These are phyloP conservation scores for Juglanconis oblonga DNA, from an alignment of 2,329 filamentous ascomycete genomes.

Conservation along the genomic window DNA sequence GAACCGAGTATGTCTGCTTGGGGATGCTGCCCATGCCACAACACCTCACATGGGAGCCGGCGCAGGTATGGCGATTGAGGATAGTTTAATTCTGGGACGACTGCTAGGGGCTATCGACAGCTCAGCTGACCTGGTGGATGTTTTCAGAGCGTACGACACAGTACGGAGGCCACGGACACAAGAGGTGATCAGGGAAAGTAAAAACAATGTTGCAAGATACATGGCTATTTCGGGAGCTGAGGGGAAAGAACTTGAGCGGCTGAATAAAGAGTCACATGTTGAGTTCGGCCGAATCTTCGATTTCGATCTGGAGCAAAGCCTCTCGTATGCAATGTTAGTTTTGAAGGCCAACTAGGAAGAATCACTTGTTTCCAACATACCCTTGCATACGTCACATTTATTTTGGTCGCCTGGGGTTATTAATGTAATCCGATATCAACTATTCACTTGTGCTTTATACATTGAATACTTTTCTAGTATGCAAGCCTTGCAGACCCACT, in stretches of 20 bases:
- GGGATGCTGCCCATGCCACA: constrained; percentile 19
- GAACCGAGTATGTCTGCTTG: constrained; percentile 14
- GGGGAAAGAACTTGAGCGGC: neutral
- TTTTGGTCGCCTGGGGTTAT: too few relatives aligned
- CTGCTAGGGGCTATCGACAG: constrained; percentile 10
- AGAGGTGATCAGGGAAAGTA: constrained; percentile 15
- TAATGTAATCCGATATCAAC: too few relatives aligned
- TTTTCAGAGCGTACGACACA: constrained; percentile 15
- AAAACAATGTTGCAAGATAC: neutral
- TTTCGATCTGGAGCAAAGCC: constrained; percentile 8
- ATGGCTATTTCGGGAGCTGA: neutral
- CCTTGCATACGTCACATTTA: too few relatives aligned
- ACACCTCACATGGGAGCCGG: constrained; percentile 22
- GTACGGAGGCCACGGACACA: constrained; percentile 17
- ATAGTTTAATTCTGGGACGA: constrained; percentile 15
- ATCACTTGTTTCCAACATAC: too few relatives aligned
- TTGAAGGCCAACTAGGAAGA: neutral
- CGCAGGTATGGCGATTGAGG: constrained; percentile 20
- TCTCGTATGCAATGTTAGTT: neutral
- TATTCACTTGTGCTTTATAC: too few relatives aligned
- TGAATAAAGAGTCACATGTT: neutral
- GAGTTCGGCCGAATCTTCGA: neutral
- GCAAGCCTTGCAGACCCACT: too few relatives aligned
- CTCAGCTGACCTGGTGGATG: constrained; percentile 4
- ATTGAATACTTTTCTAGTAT: too few relatives aligned